These are phyloP conservation scores for Trichosporon sp. DNA, from an alignment of 1,284 basidiomycete species.

Conservation along the genomic window DNA sequence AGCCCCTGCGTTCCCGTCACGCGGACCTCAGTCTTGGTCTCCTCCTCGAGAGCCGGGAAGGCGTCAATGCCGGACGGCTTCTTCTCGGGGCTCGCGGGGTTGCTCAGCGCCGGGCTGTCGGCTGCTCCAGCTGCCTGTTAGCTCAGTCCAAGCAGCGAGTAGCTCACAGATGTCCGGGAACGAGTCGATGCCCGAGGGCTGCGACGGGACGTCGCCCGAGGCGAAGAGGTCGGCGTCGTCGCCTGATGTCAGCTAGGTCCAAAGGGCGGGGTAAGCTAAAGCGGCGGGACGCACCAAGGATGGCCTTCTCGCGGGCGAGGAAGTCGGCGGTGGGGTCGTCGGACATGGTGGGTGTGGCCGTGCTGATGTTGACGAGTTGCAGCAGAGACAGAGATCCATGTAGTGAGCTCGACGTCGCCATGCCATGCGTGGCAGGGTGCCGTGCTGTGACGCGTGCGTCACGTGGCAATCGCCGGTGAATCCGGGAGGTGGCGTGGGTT, in stretches of 20 bases:
- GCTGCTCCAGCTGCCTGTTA: neutral
- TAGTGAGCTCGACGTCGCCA: constrained; percentile 6
- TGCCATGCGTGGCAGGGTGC: constrained; percentile 9
- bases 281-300: constrained; percentile 36
- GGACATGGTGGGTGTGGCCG: constrained; percentile 34
- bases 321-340: constrained; percentile 51
- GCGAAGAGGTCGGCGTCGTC: constrained; percentile 50
- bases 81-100: neutral
- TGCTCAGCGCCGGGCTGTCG: neutral
- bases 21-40: constrained; percentile 55
- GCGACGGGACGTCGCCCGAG: constrained; percentile 33
- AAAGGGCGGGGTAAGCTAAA: neutral
- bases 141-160: neutral
- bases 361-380: neutral
- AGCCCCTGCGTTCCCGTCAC: constrained; percentile 62
- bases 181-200: constrained; percentile 39
- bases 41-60: constrained; percentile 64
- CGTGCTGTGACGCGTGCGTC: constrained; percentile 9
- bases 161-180: constrained; percentile 39
- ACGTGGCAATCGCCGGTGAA: constrained; percentile 9
- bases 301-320: constrained; percentile 48
- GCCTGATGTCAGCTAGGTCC: constrained; percentile 23
- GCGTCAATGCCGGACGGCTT: constrained; percentile 50
- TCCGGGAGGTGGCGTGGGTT: neutral
- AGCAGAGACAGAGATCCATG: neutral